Conservation (phyloP, 2,329 filamentous ascomycete species). For the Fusarium chuoi region DNA sequence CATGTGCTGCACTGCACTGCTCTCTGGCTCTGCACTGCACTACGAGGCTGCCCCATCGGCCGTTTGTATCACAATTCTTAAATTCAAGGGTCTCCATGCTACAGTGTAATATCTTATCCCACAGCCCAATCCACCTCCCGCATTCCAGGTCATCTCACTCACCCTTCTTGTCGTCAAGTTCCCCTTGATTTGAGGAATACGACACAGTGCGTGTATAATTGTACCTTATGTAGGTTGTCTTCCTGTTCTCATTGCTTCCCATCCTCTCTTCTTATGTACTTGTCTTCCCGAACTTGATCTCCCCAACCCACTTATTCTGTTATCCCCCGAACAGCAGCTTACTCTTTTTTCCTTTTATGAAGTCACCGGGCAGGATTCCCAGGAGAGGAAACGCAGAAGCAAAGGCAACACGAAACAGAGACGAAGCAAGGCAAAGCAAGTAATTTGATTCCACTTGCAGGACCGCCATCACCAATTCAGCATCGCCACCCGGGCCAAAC, state of each 20-base stretch:
- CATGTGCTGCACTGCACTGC: background rate
- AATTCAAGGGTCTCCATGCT: constrained; percentile 23
- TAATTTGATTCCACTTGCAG: constrained; percentile 25
- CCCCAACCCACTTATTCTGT: constrained; percentile 30
- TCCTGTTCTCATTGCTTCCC: constrained; percentile 13
- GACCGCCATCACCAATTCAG: constrained; percentile 21
- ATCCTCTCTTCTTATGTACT: background rate
- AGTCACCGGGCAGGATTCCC: constrained; percentile 25
- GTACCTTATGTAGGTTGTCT: background rate
- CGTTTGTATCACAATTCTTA: constrained; percentile 20
- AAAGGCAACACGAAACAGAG: constrained; percentile 18
- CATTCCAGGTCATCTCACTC: constrained; percentile 36
- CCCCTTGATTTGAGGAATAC: constrained; percentile 14
- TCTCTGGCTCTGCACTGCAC: background rate
- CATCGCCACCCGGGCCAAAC: constrained; percentile 25
- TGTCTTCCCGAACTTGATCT: constrained; percentile 24
- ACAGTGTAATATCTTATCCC: constrained; percentile 31
- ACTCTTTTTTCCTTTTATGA: constrained; percentile 22
- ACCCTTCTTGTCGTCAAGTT: constrained; percentile 20
- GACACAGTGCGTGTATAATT: constrained; percentile 34
- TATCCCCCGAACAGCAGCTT: constrained; percentile 9
- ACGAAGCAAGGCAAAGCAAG: constrained; percentile 29
- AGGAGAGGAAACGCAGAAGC: constrained; percentile 26
- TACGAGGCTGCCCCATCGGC: constrained; percentile 5
- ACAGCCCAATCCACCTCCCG: constrained; percentile 18